Evolutionary conservation across 208 protist genomes (phyloP).

Genomic region (Trypanosomatidae sp.): DNA sequence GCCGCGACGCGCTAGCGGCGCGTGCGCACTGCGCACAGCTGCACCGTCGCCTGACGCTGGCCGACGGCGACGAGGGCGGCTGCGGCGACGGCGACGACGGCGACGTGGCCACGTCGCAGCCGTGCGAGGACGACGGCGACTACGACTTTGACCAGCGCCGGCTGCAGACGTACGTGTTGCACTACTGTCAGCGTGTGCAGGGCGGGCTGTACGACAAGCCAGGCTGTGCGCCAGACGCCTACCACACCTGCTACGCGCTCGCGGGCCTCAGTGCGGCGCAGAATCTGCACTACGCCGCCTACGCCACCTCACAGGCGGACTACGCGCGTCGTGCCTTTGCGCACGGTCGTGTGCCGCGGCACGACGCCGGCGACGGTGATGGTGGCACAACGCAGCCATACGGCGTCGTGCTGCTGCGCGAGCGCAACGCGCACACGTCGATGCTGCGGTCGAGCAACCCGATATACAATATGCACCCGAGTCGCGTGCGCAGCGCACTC

Average conservation of each 20-base stretch:
- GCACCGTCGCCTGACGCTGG: no score
- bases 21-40: no score
- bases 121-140: slow-evolving; percentile 40
- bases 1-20: no score
- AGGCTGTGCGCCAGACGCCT: slow-evolving; percentile 35
- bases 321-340: slow-evolving; percentile 22
- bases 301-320: slow-evolving; percentile 3
- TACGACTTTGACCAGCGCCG: slow-evolving; percentile 62
- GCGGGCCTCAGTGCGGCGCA: slow-evolving; percentile 68
- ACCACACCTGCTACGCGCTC: slow-evolving; percentile 89
- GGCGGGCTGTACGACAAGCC: slow-evolving; percentile 89
- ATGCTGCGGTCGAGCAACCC: slow-evolving; percentile 40
- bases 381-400: slow-evolving; percentile 5
- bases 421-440: slow-evolving; percentile 6
- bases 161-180: slow-evolving; percentile 72
- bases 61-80: no score
- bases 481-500: slow-evolving; percentile 26
- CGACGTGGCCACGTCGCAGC: no score
- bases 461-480: slow-evolving; percentile 62
- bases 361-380: not conserved
- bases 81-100: no score
- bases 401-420: slow-evolving; percentile 28
- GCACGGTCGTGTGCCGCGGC: slow-evolving; percentile 26
- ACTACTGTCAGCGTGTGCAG: slow-evolving; percentile 36
- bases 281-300: slow-evolving; percentile 45